Evolutionary conservation across 106 monocot genomes (phyloP), one percentile per base, ranked within the genome.

Genomic region (Dioscorea zingiberensis): DNA sequence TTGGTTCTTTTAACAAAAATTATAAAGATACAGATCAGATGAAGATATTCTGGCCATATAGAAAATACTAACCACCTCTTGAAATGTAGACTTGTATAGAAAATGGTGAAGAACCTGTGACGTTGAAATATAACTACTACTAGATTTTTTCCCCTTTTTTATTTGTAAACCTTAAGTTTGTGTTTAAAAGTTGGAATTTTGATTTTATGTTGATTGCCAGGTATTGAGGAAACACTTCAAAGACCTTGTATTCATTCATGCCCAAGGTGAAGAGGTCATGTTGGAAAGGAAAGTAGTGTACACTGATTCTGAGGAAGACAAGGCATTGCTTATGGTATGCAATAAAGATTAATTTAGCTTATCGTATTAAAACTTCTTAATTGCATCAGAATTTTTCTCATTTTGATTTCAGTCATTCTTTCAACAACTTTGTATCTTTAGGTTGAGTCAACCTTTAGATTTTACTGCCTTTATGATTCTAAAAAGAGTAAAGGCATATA

Each of bases 191-290:
- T 38, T 38, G 6, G 38, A 10, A 38, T 38, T 38, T 38, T 38
- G 38, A 38, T 10, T 38, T 6, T 38, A 38, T 38, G 38, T 38
- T 69, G 4, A 26, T 54, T 18, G 56, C 45, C 73, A 97, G 95
- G 83, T 92, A 48, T 59, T 97, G 59, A 83, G 76, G 80, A 88
- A 77, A 57, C 68, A 92, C 76, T 88, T 97, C 63, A 75, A 69
- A 24, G 88, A 85, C 48, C 85, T 97, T 76, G 72, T 84, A 23
- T 92, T 71, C 55, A 65, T 92, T 21, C 67, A 63, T 71, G 4
- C 38, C 6, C 38, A 6, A 2, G 68, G 67, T 63, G 45, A 55
- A 73, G 74, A 47, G 68, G 77, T 6, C 4, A 6, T 38, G 10
- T 38, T 38, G 6, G 38, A 83, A 54, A 85, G 66, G 61, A 54